Percentiles rank a stretch among this genome's conserved stretches.
Evolutionary conservation across 2,329 filamentous ascomycete species (phyloP).

Genomic region (Aaosphaeria arxii): DNA sequence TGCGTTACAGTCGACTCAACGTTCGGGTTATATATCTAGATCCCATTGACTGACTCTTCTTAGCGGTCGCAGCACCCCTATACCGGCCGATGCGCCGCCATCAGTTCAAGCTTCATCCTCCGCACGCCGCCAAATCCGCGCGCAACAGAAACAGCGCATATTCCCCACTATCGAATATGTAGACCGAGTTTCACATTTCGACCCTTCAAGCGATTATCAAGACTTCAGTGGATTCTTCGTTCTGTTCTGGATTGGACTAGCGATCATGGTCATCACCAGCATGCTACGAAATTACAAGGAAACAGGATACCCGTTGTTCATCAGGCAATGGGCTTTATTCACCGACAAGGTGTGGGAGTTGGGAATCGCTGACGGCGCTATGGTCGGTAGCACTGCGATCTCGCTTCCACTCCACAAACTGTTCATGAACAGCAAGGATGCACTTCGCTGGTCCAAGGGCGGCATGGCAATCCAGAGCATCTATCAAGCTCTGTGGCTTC

Average conservation of each 20-base stretch:
- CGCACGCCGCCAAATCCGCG: conserved; percentile 78
- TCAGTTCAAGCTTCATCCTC: conserved; percentile 83
- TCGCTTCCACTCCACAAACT: conserved; percentile 71
- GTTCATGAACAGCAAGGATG: conserved; percentile 56
- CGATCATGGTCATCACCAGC: conserved; percentile 96
- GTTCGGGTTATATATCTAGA: no score
- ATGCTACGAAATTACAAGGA: conserved; percentile 91
- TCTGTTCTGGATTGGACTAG: conserved; percentile 94
- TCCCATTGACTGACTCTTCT: conserved; percentile 30
- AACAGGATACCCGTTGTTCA: conserved; percentile 79
- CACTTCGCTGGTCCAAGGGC: conserved; percentile 68
- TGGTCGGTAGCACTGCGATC: conserved; percentile 74
- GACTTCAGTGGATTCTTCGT: conserved; percentile 98
- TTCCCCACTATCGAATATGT: conserved; percentile 94
- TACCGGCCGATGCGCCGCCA: conserved; percentile 87
- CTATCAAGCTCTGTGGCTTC: conserved; percentile 76
- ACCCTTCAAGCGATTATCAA: conserved; percentile 84
- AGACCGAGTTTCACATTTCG: conserved; percentile 90
- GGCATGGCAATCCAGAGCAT: conserved; percentile 83
- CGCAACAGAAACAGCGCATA: conserved; percentile 75
- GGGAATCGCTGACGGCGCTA: conserved; percentile 75
- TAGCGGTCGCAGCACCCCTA: conserved; percentile 78
- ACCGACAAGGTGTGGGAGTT: conserved; percentile 87
- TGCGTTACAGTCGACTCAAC: no score
- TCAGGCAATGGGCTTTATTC: conserved; percentile 85